Percentiles rank a stretch among this genome's conserved stretches.
These are phyloP conservation scores for Reticulascus tulasneorum DNA, from an alignment of 2,329 filamentous ascomycete species.

Conservation along the genomic window DNA sequence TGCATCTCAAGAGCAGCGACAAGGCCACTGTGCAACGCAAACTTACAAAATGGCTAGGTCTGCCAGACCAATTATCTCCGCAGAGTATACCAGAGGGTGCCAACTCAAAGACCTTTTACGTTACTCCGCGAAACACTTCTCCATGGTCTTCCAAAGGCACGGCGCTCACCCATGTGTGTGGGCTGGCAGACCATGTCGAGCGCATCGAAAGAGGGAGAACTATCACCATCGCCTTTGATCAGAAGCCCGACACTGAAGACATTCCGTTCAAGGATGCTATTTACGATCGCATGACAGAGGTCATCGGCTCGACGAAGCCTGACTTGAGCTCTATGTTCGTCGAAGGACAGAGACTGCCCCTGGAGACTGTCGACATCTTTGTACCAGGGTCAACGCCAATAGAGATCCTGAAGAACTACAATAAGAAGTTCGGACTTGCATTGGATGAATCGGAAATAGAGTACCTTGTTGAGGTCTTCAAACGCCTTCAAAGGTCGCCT, in stretches of 20 bases:
- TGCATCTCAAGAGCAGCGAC: slow-evolving; percentile 52
- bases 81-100: slow-evolving; percentile 42
- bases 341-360: slow-evolving; percentile 56
- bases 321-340: slow-evolving; percentile 75
- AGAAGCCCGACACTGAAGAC: slow-evolving; percentile 35
- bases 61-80: slow-evolving; percentile 37
- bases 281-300: slow-evolving; percentile 95
- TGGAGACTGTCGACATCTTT: slow-evolving; percentile 74
- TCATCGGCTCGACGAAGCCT: slow-evolving; percentile 63
- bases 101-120: slow-evolving; percentile 47
- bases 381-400: slow-evolving; percentile 61
- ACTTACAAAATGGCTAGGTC: slow-evolving; percentile 29
- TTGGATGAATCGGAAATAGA: slow-evolving; percentile 87
- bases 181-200: slow-evolving; percentile 63
- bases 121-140: slow-evolving; percentile 81
- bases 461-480: slow-evolving; percentile 70
- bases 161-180: slow-evolving; percentile 89
- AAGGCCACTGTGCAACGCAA: slow-evolving; percentile 37
- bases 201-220: slow-evolving; percentile 85
- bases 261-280: slow-evolving; percentile 66
- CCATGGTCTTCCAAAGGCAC: slow-evolving; percentile 98
- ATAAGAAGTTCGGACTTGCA: slow-evolving; percentile 77
- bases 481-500: slow-evolving; percentile 52
- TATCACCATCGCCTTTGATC: slow-evolving; percentile 63
- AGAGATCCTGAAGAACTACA: slow-evolving; percentile 74